Conservation (phyloP, 495 filamentous ascomycete genomes). For the Saxophila tyrrhenica region DNA sequence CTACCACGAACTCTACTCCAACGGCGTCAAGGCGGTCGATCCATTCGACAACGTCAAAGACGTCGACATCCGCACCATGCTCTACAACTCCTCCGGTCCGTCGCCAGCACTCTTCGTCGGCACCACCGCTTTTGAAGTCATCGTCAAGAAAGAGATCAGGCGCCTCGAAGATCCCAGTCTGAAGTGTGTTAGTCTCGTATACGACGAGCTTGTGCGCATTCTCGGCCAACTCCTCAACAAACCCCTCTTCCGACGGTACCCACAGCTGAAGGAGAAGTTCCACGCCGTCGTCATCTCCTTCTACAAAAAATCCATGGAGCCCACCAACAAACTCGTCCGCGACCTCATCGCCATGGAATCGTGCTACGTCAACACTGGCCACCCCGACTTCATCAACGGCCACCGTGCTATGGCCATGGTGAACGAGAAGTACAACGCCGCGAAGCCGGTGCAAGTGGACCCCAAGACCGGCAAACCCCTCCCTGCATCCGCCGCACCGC, state of each 20-base stretch:
- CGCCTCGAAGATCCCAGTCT: constrained; percentile 90
- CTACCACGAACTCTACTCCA: constrained; percentile 96
- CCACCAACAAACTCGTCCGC: constrained; percentile 89
- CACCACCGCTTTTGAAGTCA: constrained; percentile 92
- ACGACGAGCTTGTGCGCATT: constrained; percentile 95
- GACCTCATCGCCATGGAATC: constrained; percentile 93
- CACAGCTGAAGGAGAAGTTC: constrained; percentile 89
- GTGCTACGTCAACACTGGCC: constrained; percentile 96
- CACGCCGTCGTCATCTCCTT: constrained; percentile 88
- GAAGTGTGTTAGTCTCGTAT: constrained; percentile 94
- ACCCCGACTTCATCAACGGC: constrained; percentile 96
- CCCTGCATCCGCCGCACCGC: constrained; percentile 48
- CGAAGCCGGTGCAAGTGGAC: constrained; percentile 91
- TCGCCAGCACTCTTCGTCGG: constrained; percentile 96
- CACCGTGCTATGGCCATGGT: constrained; percentile 92
- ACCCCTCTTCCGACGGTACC: constrained; percentile 84
- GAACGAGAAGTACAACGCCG: constrained; percentile 68
- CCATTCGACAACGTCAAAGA: constrained; percentile 97
- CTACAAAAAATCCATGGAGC: constrained; percentile 96
- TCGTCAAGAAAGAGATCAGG: constrained; percentile 98
- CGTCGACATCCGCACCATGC: constrained; percentile 88
- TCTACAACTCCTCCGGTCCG: constrained; percentile 94
- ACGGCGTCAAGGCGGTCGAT: constrained; percentile 96
- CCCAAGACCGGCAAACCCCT: constrained; percentile 97
- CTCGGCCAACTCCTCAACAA: constrained; percentile 81